These are phyloP conservation scores for Fusarium cyanostomum DNA, from an alignment of 2,329 filamentous ascomycete species.

Conservation along the genomic window DNA sequence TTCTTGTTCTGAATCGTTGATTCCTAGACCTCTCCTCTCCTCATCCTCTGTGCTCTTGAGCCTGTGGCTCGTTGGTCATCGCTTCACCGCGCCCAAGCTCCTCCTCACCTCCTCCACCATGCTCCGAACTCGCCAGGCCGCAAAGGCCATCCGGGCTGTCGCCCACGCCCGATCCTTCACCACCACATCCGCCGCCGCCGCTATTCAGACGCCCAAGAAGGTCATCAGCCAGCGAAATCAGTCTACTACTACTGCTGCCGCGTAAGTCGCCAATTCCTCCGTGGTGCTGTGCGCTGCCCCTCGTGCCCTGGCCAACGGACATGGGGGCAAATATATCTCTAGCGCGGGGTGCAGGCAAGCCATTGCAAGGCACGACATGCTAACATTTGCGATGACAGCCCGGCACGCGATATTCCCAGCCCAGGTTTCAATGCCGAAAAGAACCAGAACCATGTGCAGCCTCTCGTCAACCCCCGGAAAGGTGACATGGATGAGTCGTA, in stretches of 20 bases:
- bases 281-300: constrained; percentile 20
- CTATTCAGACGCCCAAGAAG: constrained; percentile 44
- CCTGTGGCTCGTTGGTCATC: constrained; percentile 21
- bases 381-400: constrained; percentile 37
- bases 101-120: constrained; percentile 24
- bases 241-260: constrained; percentile 48
- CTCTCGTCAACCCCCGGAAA: constrained; percentile 68
- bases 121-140: constrained; percentile 25
- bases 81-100: constrained; percentile 11
- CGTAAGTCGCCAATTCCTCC: constrained; percentile 57
- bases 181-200: constrained; percentile 50
- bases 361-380: constrained; percentile 11
- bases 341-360: constrained; percentile 10
- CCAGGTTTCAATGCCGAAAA: constrained; percentile 65
- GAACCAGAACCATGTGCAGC: constrained; percentile 71
- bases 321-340: background rate
- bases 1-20: constrained; percentile 8
- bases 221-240: constrained; percentile 15
- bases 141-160: constrained; percentile 57
- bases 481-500: constrained; percentile 84
- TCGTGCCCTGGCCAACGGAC: constrained; percentile 13
- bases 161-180: constrained; percentile 54
- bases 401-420: constrained; percentile 68
- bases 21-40: constrained; percentile 9
- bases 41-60: constrained; percentile 11